Conservation (phyloP, 371 early-diverging fungal species). For the Batrachochytrium dendrobatidis region DNA sequence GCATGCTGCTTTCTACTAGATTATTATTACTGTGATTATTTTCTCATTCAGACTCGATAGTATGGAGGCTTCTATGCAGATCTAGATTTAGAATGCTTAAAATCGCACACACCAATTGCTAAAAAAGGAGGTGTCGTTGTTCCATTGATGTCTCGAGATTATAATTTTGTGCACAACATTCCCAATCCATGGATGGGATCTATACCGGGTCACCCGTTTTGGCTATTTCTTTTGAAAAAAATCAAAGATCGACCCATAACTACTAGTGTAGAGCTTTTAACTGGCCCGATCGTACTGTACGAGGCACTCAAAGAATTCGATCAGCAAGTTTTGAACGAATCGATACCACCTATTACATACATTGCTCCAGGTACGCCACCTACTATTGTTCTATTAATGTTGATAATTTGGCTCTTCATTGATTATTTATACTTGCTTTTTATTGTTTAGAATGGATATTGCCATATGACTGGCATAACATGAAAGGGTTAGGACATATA, state of each 20-base stretch:
- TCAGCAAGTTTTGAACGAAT: too few species aligned
- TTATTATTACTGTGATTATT: background rate
- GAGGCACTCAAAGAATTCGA: too few species aligned
- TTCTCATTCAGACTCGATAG: slow-evolving; percentile 16
- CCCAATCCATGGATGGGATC: slow-evolving; percentile 33
- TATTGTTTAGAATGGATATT: slow-evolving; percentile 21
- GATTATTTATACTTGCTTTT: too few species aligned
- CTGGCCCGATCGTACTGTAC: too few species aligned
- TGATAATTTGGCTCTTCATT: too few species aligned
- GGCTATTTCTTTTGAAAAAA: slow-evolving; percentile 11
- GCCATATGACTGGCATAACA: slow-evolving; percentile 20
- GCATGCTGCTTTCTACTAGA: background rate
- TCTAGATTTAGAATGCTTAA: slow-evolving; percentile 24
- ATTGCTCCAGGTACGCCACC: too few species aligned
- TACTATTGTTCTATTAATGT: too few species aligned
- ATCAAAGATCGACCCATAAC: too few species aligned
- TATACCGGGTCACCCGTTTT: slow-evolving; percentile 23
- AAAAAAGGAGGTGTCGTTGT: slow-evolving; percentile 2
- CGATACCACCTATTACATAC: too few species aligned
- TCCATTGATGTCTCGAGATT: slow-evolving; percentile 5
- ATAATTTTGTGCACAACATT: slow-evolving; percentile 15
- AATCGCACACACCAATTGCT: background rate
- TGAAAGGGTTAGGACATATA: background rate
- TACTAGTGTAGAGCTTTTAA: too few species aligned
- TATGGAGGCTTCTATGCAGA: slow-evolving; percentile 34